Evolutionary conservation across 1,139 yeast species (phyloP).

Genomic region (Blastobotrys persicus): DNA sequence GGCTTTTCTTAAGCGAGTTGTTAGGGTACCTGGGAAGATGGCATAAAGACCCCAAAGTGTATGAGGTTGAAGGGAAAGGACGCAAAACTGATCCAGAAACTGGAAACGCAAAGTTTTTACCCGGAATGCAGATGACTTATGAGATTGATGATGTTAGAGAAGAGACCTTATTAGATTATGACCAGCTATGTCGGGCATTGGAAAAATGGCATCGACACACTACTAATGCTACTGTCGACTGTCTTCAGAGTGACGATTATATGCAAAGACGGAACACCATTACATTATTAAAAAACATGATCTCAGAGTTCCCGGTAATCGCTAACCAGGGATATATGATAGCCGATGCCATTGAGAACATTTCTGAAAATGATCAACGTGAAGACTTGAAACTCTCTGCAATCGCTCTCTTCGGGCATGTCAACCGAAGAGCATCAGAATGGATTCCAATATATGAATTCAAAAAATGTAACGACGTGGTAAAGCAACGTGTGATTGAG

Average conservation of each 20-base stretch:
- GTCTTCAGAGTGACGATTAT: slow-evolving; percentile 60
- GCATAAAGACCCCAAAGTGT: slow-evolving; percentile 37
- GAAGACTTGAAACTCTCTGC: slow-evolving; percentile 82
- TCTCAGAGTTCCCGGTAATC: slow-evolving; percentile 65
- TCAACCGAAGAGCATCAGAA: slow-evolving; percentile 54
- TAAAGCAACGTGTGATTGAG: slow-evolving; percentile 23
- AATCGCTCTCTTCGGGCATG: slow-evolving; percentile 70
- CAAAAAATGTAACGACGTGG: slow-evolving; percentile 26
- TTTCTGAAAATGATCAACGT: slow-evolving; percentile 57
- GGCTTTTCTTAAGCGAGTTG: slow-evolving; percentile 64
- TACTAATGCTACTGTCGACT: slow-evolving; percentile 46
- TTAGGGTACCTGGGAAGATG: slow-evolving; percentile 49
- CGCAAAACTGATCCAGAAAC: slow-evolving; percentile 16
- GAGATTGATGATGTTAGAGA: slow-evolving; percentile 24
- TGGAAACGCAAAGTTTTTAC: slow-evolving; percentile 27
- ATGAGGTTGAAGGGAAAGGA: slow-evolving; percentile 35
- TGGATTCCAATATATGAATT: slow-evolving; percentile 49
- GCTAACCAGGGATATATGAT: slow-evolving; percentile 64
- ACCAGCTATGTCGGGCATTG: slow-evolving; percentile 45
- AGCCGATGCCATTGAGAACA: slow-evolving; percentile 47
- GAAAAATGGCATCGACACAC: slow-evolving; percentile 58
- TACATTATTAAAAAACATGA: slow-evolving; percentile 66
- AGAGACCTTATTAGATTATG: slow-evolving; percentile 34
- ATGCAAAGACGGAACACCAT: slow-evolving; percentile 82
- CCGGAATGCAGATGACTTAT: slow-evolving; percentile 28